Evolutionary conservation across 2,329 filamentous ascomycete species (phyloP).

Genomic region (Xylaria sp.): DNA sequence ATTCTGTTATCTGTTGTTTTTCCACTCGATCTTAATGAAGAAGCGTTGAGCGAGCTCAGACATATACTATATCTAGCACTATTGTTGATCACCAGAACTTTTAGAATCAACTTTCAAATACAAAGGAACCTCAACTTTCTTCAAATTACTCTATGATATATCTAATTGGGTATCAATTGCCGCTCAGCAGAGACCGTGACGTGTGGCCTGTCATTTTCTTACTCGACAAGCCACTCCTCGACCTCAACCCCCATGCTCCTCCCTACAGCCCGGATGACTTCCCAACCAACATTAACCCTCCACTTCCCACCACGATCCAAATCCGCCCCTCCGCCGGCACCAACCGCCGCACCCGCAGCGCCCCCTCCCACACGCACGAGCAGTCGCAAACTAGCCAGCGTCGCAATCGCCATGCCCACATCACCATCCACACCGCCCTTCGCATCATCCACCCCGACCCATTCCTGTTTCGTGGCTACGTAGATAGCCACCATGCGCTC

Average conservation of each 20-base stretch:
- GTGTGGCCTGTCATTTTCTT: conserved; percentile 22
- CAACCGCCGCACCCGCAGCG: conserved; percentile 76
- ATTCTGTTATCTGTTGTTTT: not conserved
- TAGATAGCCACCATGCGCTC: conserved; percentile 84
- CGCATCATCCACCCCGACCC: conserved; percentile 54
- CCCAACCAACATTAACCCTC: conserved; percentile 83
- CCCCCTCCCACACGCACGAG: conserved; percentile 73
- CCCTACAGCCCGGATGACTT: conserved; percentile 75
- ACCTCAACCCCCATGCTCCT: conserved; percentile 81
- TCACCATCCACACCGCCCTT: conserved; percentile 60
- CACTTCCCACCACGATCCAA: conserved; percentile 78
- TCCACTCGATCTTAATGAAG: not conserved
- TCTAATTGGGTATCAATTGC: not conserved
- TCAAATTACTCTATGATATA: not conserved
- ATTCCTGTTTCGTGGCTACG: conserved; percentile 69
- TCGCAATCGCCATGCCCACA: conserved; percentile 73
- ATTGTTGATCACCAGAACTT: not conserved
- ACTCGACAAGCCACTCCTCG: conserved; percentile 79
- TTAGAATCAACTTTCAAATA: conserved; percentile 8
- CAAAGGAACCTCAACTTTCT: not conserved
- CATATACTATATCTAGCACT: conserved; percentile 5
- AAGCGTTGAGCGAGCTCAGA: conserved; percentile 13
- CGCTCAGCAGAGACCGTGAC: not conserved
- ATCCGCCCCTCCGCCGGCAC: conserved; percentile 70
- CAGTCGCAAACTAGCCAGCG: conserved; percentile 75